Conservation (phyloP, 495 filamentous ascomycete species). For the Hypoxylon subgilvum region DNA sequence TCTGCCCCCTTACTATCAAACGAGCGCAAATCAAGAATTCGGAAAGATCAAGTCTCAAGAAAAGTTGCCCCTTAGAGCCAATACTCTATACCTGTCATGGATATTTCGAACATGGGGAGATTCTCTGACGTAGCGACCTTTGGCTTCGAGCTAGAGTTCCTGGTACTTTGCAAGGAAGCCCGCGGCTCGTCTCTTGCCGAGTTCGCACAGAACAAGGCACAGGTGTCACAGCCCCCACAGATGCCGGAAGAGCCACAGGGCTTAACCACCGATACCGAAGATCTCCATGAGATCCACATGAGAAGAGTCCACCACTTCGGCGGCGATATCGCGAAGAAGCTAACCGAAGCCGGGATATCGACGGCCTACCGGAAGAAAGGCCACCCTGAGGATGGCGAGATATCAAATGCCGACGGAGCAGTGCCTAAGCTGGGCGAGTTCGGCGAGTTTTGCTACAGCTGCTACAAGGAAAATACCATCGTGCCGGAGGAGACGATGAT, state of each 20-base stretch:
- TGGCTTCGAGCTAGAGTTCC: conserved; percentile 28
- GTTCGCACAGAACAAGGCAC: not conserved
- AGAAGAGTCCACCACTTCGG: conserved; percentile 19
- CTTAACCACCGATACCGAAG: not conserved
- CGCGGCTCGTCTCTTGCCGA: not conserved
- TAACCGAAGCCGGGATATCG: not conserved
- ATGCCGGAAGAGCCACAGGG: conserved; percentile 12
- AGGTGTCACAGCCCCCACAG: not conserved
- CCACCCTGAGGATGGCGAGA: conserved; percentile 12
- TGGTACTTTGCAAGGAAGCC: conserved; percentile 15
- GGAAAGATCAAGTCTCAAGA: not conserved
- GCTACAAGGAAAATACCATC: conserved; percentile 19
- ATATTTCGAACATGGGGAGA: not conserved
- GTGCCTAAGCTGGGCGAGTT: conserved; percentile 14
- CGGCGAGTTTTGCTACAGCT: conserved; percentile 17
- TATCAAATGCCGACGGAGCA: not conserved
- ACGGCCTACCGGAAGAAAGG: conserved; percentile 18
- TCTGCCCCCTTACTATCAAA: too few relatives aligned
- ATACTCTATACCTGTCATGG: conserved; percentile 1
- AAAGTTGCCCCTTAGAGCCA: too few relatives aligned
- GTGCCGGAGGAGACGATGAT: conserved; percentile 34
- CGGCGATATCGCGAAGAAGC: conserved; percentile 11
- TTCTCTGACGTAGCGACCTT: conserved; percentile 21
- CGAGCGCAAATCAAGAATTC: not conserved
- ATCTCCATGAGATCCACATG: conserved; percentile 16